These are phyloP conservation scores for Mucor indicus DNA, from an alignment of 371 early-diverging fungal genomes.

Conservation along the genomic window DNA sequence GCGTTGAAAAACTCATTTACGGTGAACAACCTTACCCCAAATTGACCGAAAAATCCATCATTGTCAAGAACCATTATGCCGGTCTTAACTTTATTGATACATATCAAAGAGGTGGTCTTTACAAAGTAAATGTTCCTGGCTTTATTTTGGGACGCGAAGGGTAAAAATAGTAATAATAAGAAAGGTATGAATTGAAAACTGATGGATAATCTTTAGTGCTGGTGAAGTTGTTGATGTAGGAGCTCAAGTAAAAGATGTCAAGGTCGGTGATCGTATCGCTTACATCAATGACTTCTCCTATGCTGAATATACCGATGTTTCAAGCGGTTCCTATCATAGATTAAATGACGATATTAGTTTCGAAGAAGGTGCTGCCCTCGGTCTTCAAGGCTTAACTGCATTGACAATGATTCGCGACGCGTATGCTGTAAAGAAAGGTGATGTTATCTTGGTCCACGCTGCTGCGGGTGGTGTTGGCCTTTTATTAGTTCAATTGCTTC, in stretches of 20 bases:
- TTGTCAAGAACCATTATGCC: constrained; percentile 76
- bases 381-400: constrained; percentile 81
- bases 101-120: constrained; percentile 87
- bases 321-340: constrained; percentile 37
- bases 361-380: constrained; percentile 65
- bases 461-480: constrained; percentile 92
- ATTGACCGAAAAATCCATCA: constrained; percentile 51
- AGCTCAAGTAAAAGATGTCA: constrained; percentile 59
- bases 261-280: constrained; percentile 83
- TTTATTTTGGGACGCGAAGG: constrained; percentile 80
- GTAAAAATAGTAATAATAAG: constrained; percentile 10
- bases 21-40: constrained; percentile 45
- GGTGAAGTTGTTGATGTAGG: constrained; percentile 83
- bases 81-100: constrained; percentile 94
- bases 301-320: constrained; percentile 77
- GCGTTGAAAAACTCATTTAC: constrained; percentile 66
- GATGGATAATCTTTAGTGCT: no score
- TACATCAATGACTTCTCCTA: constrained; percentile 67
- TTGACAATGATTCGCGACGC: constrained; percentile 72
- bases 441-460: constrained; percentile 85
- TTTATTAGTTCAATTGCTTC: constrained; percentile 73
- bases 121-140: constrained; percentile 68
- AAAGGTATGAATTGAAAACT: no score
- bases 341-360: constrained; percentile 58
- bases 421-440: constrained; percentile 71